Evolutionary conservation across 768 basidiomycete species (phyloP).

Genomic region (Lanmaoa rubissima): DNA sequence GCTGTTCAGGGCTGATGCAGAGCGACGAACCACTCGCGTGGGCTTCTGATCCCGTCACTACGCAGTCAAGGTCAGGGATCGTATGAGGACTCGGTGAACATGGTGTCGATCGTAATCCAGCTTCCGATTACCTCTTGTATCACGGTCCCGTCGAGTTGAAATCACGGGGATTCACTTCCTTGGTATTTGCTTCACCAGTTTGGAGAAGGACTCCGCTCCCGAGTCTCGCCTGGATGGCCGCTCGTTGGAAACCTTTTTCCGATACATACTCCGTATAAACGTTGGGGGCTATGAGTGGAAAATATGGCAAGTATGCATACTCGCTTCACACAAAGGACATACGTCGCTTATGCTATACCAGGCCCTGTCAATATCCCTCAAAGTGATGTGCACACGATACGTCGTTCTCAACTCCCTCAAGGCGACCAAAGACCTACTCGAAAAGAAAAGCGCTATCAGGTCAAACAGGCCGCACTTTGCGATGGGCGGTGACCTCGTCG

Average conservation of each 20-base stretch:
- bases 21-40: too few relatives aligned
- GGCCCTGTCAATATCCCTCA: constrained; percentile 6
- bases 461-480: constrained; percentile 10
- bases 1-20: too few relatives aligned
- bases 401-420: constrained; percentile 48
- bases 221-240: constrained; percentile 24
- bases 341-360: constrained; percentile 12
- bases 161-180: not conserved
- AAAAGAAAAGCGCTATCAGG: constrained; percentile 5
- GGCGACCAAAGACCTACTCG: constrained; percentile 19
- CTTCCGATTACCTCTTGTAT: not conserved
- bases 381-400: constrained; percentile 42
- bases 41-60: too few relatives aligned
- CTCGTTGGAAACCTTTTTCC: constrained; percentile 58
- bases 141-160: not conserved
- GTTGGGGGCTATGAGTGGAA: constrained; percentile 38
- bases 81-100: not conserved
- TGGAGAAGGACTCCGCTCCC: not conserved
- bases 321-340: not conserved
- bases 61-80: not conserved
- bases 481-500: constrained; percentile 23
- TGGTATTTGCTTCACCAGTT: constrained; percentile 10
- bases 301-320: constrained; percentile 41
- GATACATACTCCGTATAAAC: constrained; percentile 45
- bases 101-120: not conserved